Conservation (phyloP, 345 rosid species). For the Eutrema heterophyllum region DNA sequence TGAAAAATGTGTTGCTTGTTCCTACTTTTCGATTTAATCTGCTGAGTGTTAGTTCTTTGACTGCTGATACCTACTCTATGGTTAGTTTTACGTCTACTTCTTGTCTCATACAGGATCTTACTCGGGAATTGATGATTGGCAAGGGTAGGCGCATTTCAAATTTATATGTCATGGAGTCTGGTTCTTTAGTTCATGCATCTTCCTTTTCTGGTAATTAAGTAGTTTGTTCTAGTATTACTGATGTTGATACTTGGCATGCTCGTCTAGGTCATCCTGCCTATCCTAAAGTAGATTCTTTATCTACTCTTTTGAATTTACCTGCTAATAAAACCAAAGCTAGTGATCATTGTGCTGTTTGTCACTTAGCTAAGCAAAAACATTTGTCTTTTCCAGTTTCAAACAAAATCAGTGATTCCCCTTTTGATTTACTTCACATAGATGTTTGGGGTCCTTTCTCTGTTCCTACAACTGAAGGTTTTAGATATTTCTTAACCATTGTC, state of each 20-base stretch:
- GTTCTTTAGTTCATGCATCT: background rate
- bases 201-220: too few species aligned
- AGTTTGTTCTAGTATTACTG: background rate
- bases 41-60: background rate
- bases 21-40: background rate
- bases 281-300: background rate
- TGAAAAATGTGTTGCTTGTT: too few species aligned
- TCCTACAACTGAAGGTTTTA: background rate
- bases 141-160: background rate
- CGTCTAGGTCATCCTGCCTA: background rate
- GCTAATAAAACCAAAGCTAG: too few species aligned
- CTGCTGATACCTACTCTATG: background rate
- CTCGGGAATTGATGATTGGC: background rate
- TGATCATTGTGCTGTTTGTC: background rate
- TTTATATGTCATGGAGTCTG: background rate
- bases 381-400: background rate
- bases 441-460: background rate
- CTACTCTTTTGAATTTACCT: too few species aligned
- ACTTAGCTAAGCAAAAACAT: background rate
- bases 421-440: background rate
- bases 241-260: background rate
- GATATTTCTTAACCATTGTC: background rate
- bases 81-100: background rate
- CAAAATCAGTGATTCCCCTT: background rate
- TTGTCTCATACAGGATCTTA: background rate